These are phyloP conservation scores for Lodderomyces beijingensis DNA, from an alignment of 1,139 yeast species.

Conservation along the genomic window DNA sequence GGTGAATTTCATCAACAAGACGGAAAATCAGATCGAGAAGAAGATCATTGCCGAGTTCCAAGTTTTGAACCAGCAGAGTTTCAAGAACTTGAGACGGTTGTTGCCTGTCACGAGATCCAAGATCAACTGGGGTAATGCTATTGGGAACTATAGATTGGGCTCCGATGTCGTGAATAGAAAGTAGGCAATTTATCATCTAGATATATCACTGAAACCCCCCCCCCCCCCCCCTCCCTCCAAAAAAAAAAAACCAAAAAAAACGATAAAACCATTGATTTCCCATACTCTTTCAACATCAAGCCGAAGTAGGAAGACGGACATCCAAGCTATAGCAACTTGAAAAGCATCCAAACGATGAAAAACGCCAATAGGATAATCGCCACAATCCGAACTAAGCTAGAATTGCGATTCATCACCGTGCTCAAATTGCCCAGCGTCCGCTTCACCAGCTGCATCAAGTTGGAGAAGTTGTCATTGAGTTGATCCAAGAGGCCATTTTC, in stretches of 20 bases:
- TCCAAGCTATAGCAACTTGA: slow-evolving; percentile 50
- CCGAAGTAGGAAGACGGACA: too few relatives aligned
- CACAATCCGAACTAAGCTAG: slow-evolving; percentile 39
- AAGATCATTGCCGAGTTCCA: slow-evolving; percentile 61
- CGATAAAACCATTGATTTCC: too few relatives aligned
- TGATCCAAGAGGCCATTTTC: slow-evolving; percentile 51
- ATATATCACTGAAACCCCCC: too few relatives aligned
- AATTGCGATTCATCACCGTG: slow-evolving; percentile 42
- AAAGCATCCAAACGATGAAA: slow-evolving; percentile 63
- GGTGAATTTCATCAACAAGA: slow-evolving; percentile 47
- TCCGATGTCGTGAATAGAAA: slow-evolving; percentile 61
- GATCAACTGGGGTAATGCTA: slow-evolving; percentile 93
- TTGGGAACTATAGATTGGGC: slow-evolving; percentile 85
- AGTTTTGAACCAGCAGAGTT: slow-evolving; percentile 71
- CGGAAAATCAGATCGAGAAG: slow-evolving; percentile 62
- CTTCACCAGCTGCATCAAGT: slow-evolving; percentile 56
- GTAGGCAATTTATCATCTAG: too few relatives aligned
- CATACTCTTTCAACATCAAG: too few relatives aligned
- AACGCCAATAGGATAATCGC: slow-evolving; percentile 53
- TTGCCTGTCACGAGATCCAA: slow-evolving; percentile 88
- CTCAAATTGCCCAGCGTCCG: slow-evolving; percentile 65
- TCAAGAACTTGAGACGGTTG: slow-evolving; percentile 83
- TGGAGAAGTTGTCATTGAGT: slow-evolving; percentile 56
- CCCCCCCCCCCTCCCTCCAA: too few relatives aligned
- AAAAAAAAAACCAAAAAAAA: too few relatives aligned